Conservation (phyloP, 2,329 filamentous ascomycete genomes). For the Trematosphaeria pertusa region DNA sequence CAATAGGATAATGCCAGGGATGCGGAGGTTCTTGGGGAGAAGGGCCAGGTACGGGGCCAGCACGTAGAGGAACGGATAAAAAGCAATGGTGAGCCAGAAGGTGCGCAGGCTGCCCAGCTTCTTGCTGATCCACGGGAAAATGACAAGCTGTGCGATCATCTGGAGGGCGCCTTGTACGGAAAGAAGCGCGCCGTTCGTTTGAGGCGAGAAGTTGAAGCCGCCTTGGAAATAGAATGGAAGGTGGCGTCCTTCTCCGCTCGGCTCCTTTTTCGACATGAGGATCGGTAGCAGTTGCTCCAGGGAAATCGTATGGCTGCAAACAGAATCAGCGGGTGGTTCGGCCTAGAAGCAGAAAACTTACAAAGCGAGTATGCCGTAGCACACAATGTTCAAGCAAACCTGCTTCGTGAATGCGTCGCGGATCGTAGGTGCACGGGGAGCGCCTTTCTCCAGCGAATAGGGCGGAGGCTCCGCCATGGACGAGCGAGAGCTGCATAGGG, state of each 20-base stretch:
- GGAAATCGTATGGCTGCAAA: conserved; percentile 86
- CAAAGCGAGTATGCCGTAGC: conserved; percentile 94
- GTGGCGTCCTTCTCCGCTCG: conserved; percentile 54
- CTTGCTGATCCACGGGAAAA: conserved; percentile 80
- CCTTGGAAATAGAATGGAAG: conserved; percentile 90
- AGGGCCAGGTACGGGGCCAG: conserved; percentile 88
- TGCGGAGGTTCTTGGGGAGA: conserved; percentile 74
- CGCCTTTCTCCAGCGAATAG: conserved; percentile 42
- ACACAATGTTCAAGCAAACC: conserved; percentile 85
- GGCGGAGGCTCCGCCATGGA: conserved; percentile 42
- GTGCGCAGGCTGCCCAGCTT: conserved; percentile 79
- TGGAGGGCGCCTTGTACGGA: conserved; percentile 90
- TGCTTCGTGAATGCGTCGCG: conserved; percentile 79
- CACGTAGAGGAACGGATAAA: conserved; percentile 89
- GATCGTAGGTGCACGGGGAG: conserved; percentile 27
- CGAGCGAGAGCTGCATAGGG: conserved; percentile 48
- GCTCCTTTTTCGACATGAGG: conserved; percentile 76
- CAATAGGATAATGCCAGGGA: conserved; percentile 76
- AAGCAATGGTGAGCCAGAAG: conserved; percentile 80
- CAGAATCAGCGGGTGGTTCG: conserved; percentile 25
- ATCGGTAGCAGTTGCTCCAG: conserved; percentile 94
- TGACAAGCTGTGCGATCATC: conserved; percentile 81
- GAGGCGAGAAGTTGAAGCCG: conserved; percentile 83
- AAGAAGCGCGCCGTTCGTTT: conserved; percentile 85
- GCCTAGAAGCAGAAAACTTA: conserved; percentile 61